Evolutionary conservation across 495 filamentous ascomycete species (phyloP).

Genomic region (Bacidia gigantensis): DNA sequence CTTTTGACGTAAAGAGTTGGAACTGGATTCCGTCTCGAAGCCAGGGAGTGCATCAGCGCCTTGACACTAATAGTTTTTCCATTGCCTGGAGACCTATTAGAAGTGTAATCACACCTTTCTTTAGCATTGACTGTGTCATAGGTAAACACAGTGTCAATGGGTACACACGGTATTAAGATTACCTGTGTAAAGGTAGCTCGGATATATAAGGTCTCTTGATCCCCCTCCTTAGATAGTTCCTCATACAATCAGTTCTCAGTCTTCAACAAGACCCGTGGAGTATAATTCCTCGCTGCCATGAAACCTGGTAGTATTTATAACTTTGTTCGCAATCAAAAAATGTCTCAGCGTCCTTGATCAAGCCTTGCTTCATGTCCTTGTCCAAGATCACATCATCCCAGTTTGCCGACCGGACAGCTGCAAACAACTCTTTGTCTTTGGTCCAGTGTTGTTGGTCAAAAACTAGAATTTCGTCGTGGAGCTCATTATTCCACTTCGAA

Average conservation of each 20-base stretch:
- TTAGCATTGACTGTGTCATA: no score
- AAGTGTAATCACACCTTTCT: conserved; percentile 6
- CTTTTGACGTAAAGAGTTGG: conserved; percentile 43
- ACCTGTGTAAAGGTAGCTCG: not conserved
- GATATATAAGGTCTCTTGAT: not conserved
- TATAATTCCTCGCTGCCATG: conserved; percentile 25
- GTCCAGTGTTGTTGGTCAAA: conserved; percentile 27
- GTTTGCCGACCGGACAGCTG: conserved; percentile 25
- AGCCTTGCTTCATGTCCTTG: conserved; percentile 26
- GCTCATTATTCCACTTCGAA: not conserved
- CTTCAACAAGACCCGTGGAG: no score
- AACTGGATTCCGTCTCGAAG: conserved; percentile 26
- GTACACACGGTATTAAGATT: no score
- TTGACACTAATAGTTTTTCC: conserved; percentile 57
- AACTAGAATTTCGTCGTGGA: conserved; percentile 12
- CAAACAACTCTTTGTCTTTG: conserved; percentile 22
- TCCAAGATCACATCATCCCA: conserved; percentile 35
- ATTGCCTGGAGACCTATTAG: conserved; percentile 34
- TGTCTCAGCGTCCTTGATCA: conserved; percentile 24
- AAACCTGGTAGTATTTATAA: conserved; percentile 28
- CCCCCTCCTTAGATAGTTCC: no score
- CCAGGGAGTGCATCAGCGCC: conserved; percentile 46
- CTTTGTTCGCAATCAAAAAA: conserved; percentile 30
- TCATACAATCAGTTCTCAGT: no score
- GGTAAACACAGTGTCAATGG: no score